phyloP scores from a whole-genome alignment of 768 basidiomycete species.

The Amanita muscaria region DNA sequence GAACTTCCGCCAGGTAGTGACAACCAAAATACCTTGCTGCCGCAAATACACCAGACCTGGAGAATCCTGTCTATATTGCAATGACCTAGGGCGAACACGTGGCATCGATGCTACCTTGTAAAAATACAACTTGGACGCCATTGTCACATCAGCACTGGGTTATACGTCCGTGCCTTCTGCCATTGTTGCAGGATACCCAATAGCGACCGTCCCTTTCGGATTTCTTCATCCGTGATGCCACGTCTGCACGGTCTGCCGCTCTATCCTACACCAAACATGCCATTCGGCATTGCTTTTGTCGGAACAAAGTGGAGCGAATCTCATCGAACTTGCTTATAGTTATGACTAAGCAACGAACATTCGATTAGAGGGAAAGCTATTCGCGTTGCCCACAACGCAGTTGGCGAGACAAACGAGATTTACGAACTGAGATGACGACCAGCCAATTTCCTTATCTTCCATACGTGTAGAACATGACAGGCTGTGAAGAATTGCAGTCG shows the following conservation, averaged over 20 bases:
- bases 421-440: too few species aligned
- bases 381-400: too few species aligned
- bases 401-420: too few species aligned
- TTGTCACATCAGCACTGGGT: slow-evolving; percentile 39
- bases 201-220: slow-evolving; percentile 57
- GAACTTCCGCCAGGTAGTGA: too few species aligned
- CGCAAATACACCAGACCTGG: slow-evolving; percentile 34
- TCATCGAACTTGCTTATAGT: slow-evolving; percentile 52
- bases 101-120: slow-evolving; percentile 49
- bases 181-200: slow-evolving; percentile 59
- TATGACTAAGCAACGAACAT: slow-evolving; percentile 39
- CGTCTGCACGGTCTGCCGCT: slow-evolving; percentile 25
- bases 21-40: too few species aligned
- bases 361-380: too few species aligned
- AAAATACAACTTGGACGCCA: slow-evolving; percentile 38
- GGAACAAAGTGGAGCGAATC: slow-evolving; percentile 53
- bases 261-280: slow-evolving; percentile 48
- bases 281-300: slow-evolving; percentile 55
- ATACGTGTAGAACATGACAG: too few species aligned
- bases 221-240: slow-evolving; percentile 37
- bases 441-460: too few species aligned
- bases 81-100: slow-evolving; percentile 37
- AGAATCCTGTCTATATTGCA: slow-evolving; percentile 33
- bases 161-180: slow-evolving; percentile 33
- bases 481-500: too few species aligned